Base-by-base conservation (phyloP, 768 basidiomycete genomes). In the Termitomyces sp. region DNA sequence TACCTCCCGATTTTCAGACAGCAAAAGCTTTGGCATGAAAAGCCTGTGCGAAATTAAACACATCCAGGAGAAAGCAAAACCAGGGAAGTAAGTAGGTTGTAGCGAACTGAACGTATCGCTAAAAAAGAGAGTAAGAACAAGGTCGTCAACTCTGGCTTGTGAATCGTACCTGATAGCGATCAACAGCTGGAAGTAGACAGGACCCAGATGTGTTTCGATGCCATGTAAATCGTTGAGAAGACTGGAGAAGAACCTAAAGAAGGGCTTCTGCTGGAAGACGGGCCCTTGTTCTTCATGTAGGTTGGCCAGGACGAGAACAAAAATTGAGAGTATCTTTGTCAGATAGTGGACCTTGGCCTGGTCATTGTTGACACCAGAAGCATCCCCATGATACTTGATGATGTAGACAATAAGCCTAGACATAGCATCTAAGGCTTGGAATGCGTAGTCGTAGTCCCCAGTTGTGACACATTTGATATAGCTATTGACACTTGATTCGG, bases 331-430 rank as follows among this genome's bases (percentile, higher is more conserved):
- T 57, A 98, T 98, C 75, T 98, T 98, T 52, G 92, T 94, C 64
- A 97, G 77, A 73, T 98, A 98, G 69, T 96, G 91, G 12, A 95
- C 91, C 70, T 97, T 97, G 17, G 94, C 93, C 64, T 93, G 89
- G 63, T 96, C 94, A 64, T 92, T 93, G 71, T 94, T 91, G 57
- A 91, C 79, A 10, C 91, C 94, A 12, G 89, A 85, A 28, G 94
- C 91, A 73, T 99, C 97, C 11, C 95, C 97, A 63, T 98, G 96
- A 70, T 98, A 98, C 76, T 98, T 98, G 83, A 98, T 94, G 74
- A 99, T 95, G 71, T 97, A 94, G 37, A 93, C 90, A 62, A 99
- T 92, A 59, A 99, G 78, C 61, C 94, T 85, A 38, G 96, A 93
- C 78, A 98, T 85, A 1, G 97, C 94, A 70, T 99, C 97, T 64